Percentiles rank a stretch among this genome's conserved stretches.
Conservation (phyloP, 192 early-diverging fungal genomes). For the Coemansia sp. region DNA sequence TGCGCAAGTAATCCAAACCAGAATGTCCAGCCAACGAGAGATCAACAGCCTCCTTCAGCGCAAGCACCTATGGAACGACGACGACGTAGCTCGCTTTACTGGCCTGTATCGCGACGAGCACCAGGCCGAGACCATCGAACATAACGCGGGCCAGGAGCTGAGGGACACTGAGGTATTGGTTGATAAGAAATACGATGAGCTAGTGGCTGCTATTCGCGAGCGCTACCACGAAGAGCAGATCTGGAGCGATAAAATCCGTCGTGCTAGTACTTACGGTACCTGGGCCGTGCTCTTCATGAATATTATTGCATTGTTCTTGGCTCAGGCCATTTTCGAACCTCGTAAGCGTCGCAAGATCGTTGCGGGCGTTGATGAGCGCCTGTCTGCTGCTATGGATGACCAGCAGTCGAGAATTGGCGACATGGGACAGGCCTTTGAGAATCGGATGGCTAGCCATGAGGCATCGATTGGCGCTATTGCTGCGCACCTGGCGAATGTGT, state of each 20-base stretch:
- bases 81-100: conserved; percentile 77
- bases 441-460: conserved; percentile 22
- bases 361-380: conserved; percentile 67
- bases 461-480: conserved; percentile 13
- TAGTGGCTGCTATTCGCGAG: conserved; percentile 71
- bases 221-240: conserved; percentile 84
- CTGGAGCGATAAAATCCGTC: conserved; percentile 86
- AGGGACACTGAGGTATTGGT: conserved; percentile 63
- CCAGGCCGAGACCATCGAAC: conserved; percentile 60
- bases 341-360: conserved; percentile 67
- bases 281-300: conserved; percentile 75
- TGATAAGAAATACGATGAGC: conserved; percentile 63
- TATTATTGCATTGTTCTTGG: conserved; percentile 65
- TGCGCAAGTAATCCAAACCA: conserved; percentile 58
- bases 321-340: conserved; percentile 77
- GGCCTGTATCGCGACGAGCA: conserved; percentile 75
- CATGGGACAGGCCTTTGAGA: background rate
- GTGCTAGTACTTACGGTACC: conserved; percentile 73
- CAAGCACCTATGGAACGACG: conserved; percentile 74
- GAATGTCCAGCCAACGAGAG: conserved; percentile 69
- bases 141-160: conserved; percentile 51
- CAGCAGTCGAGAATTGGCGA: conserved; percentile 31
- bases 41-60: conserved; percentile 79
- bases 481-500: conserved; percentile 20
- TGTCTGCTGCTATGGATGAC: conserved; percentile 53